Evolutionary conservation across 2,329 filamentous ascomycete genomes (phyloP).

Genomic region (Chlorencoelia australis): DNA sequence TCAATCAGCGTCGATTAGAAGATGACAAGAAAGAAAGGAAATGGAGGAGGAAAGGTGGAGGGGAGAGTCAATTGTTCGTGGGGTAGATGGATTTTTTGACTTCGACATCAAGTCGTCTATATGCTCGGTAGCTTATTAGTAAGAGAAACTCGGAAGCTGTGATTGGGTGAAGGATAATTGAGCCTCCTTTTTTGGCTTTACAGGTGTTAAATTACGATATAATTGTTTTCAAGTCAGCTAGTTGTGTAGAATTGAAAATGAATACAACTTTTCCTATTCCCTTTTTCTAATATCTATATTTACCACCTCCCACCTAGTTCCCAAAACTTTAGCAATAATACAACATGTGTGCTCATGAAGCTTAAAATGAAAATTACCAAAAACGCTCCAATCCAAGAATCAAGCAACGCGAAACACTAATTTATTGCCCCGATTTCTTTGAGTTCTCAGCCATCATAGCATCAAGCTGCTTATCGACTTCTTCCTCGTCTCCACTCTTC

Average conservation of each 20-base stretch:
- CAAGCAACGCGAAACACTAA: too few relatives aligned
- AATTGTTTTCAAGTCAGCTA: too few relatives aligned
- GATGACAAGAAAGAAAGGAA: constrained; percentile 17
- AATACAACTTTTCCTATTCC: too few relatives aligned
- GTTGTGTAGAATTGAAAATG: too few relatives aligned
- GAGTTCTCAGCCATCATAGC: constrained; percentile 25
- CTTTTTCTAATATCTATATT: not conserved
- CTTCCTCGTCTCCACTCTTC: constrained; percentile 13
- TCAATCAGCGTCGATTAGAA: constrained; percentile 6
- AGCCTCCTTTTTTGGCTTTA: too few relatives aligned
- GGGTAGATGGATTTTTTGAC: constrained; percentile 2
- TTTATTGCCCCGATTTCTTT: constrained; percentile 23
- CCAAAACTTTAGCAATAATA: constrained; percentile 6
- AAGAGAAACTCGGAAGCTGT: constrained; percentile 5
- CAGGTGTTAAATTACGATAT: too few relatives aligned
- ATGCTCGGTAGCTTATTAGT: constrained; percentile 5
- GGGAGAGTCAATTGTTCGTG: constrained; percentile 10
- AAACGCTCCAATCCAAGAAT: too few relatives aligned
- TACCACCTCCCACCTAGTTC: not conserved
- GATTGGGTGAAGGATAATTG: constrained; percentile 8
- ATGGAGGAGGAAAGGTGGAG: constrained; percentile 11
- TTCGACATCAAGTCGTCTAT: constrained; percentile 4
- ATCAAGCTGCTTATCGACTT: constrained; percentile 25
- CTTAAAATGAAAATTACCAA: too few relatives aligned
- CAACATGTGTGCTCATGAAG: not conserved